Conservation (phyloP, 768 basidiomycete genomes). For the Hypholoma sublateritium region DNA sequence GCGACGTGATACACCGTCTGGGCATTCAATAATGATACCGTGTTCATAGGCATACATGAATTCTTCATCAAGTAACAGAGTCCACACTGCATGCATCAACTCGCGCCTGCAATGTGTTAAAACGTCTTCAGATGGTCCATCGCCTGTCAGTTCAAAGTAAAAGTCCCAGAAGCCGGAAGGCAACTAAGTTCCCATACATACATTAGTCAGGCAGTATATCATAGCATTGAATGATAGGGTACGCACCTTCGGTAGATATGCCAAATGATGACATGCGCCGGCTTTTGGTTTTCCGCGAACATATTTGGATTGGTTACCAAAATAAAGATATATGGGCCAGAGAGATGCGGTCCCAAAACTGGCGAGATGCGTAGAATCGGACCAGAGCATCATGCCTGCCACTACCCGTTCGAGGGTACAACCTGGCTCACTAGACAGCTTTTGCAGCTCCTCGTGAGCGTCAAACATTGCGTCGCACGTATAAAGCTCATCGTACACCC, state of each 20-base stretch:
- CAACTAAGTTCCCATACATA: slow-evolving; percentile 4
- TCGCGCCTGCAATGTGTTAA: slow-evolving; percentile 17
- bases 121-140: neutral
- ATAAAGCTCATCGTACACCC: slow-evolving; percentile 20
- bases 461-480: slow-evolving; percentile 18
- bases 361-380: slow-evolving; percentile 13
- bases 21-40: neutral
- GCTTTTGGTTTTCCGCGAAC: slow-evolving; percentile 24
- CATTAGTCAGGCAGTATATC: too few species aligned
- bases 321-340: slow-evolving; percentile 42
- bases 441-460: slow-evolving; percentile 14
- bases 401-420: slow-evolving; percentile 12
- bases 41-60: slow-evolving; percentile 18
- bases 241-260: slow-evolving; percentile 37
- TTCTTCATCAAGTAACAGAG: slow-evolving; percentile 14
- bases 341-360: slow-evolving; percentile 30
- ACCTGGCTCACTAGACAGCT: slow-evolving; percentile 1
- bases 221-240: neutral
- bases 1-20: slow-evolving; percentile 3
- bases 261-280: slow-evolving; percentile 36
- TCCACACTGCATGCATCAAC: slow-evolving; percentile 18
- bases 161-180: slow-evolving; percentile 15
- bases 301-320: slow-evolving; percentile 44
- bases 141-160: slow-evolving; percentile 2
- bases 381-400: neutral